These are phyloP conservation scores for Lactifluus echinatus DNA, from an alignment of 768 basidiomycete species.

Conservation along the genomic window DNA sequence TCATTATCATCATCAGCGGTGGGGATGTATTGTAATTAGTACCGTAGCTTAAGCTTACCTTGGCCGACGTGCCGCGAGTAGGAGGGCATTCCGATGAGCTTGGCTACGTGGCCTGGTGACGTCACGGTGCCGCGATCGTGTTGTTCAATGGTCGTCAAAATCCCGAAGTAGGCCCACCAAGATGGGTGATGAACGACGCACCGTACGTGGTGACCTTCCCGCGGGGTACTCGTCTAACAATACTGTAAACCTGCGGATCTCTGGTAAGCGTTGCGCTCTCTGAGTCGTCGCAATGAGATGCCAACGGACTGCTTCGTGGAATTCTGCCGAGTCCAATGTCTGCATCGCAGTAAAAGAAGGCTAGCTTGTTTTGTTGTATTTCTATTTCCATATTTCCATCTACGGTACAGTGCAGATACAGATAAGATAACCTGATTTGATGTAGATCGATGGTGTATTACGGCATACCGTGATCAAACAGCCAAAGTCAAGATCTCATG, in stretches of 20 bases:
- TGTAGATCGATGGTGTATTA: no score
- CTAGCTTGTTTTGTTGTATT: background rate
- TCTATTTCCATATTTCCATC: background rate
- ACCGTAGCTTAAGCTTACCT: conserved; percentile 34
- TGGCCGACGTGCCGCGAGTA: conserved; percentile 79
- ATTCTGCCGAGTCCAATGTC: conserved; percentile 48
- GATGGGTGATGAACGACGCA: conserved; percentile 23
- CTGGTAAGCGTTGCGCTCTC: background rate
- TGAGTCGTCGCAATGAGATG: background rate
- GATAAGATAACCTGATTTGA: no score
- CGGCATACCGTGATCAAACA: no score
- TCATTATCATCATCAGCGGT: no score
- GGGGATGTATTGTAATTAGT: background rate
- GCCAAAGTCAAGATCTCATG: background rate
- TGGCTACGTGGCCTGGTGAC: conserved; percentile 78
- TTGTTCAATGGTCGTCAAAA: no score
- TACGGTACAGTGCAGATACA: no score
- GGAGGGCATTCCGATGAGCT: conserved; percentile 68
- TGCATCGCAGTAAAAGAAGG: background rate
- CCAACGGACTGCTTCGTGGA: conserved; percentile 46
- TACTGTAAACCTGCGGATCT: conserved; percentile 53
- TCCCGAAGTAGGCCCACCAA: background rate
- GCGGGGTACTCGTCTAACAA: conserved; percentile 60
- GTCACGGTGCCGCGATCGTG: no score
- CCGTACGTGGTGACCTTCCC: conserved; percentile 72